phyloP scores from a whole-genome alignment of 2,329 filamentous ascomycete genomes.

The Delphinella strobiligena region DNA sequence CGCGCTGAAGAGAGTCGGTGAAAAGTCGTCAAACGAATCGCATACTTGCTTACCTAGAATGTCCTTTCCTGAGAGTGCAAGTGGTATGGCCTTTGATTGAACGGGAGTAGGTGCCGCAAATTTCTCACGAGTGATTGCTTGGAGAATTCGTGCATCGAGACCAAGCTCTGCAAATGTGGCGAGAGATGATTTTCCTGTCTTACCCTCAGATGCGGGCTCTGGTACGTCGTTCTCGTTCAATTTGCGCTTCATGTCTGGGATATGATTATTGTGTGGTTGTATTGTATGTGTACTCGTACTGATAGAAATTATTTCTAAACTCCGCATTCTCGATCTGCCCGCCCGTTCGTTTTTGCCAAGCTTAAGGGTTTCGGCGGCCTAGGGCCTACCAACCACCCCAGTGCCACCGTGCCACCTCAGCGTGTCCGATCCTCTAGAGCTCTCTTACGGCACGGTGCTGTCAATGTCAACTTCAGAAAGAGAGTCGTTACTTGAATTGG shows the following conservation, averaged over 20 bases:
- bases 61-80: slow-evolving; percentile 78
- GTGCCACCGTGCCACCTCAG: no score
- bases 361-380: no score
- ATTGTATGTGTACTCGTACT: slow-evolving; percentile 1
- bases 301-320: no score
- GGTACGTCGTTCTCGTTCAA: slow-evolving; percentile 36
- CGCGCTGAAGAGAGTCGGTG: slow-evolving; percentile 46
- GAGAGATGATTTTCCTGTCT: slow-evolving; percentile 8
- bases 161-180: slow-evolving; percentile 61
- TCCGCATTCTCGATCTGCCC: no score
- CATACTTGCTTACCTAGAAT: slow-evolving; percentile 47
- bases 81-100: slow-evolving; percentile 75
- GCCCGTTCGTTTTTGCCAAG: no score
- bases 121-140: slow-evolving; percentile 72
- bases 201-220: slow-evolving; percentile 19
- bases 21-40: background rate
- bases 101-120: slow-evolving; percentile 82
- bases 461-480: no score
- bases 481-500: no score
- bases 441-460: no score
- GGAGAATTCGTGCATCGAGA: slow-evolving; percentile 73
- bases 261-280: slow-evolving; percentile 5
- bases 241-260: slow-evolving; percentile 42
- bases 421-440: no score
- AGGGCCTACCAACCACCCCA: no score